A percentile compares a stretch with the other conserved stretches of the same genome.
Evolutionary conservation across 2,329 filamentous ascomycete species (phyloP).

Genomic region (Paramyrothecium roridum): DNA sequence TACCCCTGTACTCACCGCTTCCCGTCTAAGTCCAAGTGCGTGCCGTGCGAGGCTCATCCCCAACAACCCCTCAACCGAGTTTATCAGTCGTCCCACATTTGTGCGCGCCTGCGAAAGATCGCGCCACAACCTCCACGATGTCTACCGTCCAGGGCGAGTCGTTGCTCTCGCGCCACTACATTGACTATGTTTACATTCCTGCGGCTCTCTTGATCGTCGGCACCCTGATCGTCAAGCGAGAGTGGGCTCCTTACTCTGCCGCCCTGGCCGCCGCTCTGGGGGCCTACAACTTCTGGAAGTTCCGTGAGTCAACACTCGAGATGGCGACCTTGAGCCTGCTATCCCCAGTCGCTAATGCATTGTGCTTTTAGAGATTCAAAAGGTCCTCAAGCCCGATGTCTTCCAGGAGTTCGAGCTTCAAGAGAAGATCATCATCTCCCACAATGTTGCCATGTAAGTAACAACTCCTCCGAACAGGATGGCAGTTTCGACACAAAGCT

Average conservation of each 20-base stretch:
- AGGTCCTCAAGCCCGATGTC: slow-evolving; percentile 78
- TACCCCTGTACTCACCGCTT: too few relatives aligned
- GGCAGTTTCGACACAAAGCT: slow-evolving; percentile 7
- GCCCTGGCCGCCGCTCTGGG: slow-evolving; percentile 64
- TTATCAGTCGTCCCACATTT: not conserved
- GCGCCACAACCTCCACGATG: slow-evolving; percentile 13
- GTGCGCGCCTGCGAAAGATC: slow-evolving; percentile 5
- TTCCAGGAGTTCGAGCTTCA: slow-evolving; percentile 93
- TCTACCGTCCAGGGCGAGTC: slow-evolving; percentile 21
- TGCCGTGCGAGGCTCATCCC: not conserved
- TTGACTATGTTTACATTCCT: slow-evolving; percentile 82
- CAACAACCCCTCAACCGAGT: not conserved
- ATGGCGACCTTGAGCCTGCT: not conserved
- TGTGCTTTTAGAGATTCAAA: slow-evolving; percentile 62
- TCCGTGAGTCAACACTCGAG: slow-evolving; percentile 53
- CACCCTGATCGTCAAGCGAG: slow-evolving; percentile 72
- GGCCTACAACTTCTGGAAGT: slow-evolving; percentile 67
- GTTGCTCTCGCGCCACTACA: slow-evolving; percentile 56
- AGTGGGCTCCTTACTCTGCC: slow-evolving; percentile 71
- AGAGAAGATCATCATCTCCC: slow-evolving; percentile 93
- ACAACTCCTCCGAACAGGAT: not conserved
- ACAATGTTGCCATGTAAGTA: slow-evolving; percentile 92
- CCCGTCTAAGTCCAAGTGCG: too few relatives aligned
- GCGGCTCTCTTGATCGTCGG: slow-evolving; percentile 75
- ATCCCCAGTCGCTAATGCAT: slow-evolving; percentile 9